A percentile compares a stretch with the other conserved stretches of the same genome.
Evolutionary conservation across 1,139 yeast genomes (phyloP).

Genomic region (Geotrichum carabidarum): DNA sequence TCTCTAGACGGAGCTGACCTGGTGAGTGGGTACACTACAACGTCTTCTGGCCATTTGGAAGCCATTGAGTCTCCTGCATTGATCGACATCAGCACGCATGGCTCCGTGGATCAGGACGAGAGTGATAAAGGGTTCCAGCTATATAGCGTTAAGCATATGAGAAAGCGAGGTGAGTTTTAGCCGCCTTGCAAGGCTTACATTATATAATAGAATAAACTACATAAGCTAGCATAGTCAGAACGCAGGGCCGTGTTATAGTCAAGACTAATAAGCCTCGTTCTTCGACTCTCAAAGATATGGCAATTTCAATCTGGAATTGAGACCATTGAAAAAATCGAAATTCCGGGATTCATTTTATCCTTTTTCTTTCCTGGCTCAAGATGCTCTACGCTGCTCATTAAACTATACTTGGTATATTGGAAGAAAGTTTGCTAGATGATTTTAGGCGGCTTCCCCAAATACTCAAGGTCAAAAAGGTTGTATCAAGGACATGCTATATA

Average conservation of each 20-base stretch:
- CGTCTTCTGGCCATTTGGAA: conserved; percentile 2
- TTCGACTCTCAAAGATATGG: background rate
- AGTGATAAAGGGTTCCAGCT: conserved; percentile 54
- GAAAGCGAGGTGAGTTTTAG: conserved; percentile 78
- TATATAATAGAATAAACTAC: background rate
- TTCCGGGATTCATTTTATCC: too few species aligned
- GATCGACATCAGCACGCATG: conserved; percentile 24
- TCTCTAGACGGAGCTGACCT: conserved; percentile 42
- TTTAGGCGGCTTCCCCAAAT: too few species aligned
- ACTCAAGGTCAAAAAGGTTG: too few species aligned
- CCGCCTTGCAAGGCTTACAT: background rate
- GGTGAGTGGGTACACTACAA: background rate
- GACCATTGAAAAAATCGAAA: too few species aligned
- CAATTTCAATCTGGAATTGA: too few species aligned
- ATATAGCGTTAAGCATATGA: conserved; percentile 56
- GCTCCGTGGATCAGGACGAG: conserved; percentile 26
- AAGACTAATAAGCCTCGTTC: background rate
- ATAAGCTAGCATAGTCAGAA: background rate
- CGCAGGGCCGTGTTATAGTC: background rate
- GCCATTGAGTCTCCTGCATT: conserved; percentile 1
- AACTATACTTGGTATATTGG: too few species aligned
- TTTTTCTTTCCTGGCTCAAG: too few species aligned
- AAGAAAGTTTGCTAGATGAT: too few species aligned
- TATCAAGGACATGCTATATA: too few species aligned
- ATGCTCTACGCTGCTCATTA: too few species aligned